Evolutionary conservation across 1,284 basidiomycete genomes (phyloP).

Genomic region (Puccinia sorghi): DNA sequence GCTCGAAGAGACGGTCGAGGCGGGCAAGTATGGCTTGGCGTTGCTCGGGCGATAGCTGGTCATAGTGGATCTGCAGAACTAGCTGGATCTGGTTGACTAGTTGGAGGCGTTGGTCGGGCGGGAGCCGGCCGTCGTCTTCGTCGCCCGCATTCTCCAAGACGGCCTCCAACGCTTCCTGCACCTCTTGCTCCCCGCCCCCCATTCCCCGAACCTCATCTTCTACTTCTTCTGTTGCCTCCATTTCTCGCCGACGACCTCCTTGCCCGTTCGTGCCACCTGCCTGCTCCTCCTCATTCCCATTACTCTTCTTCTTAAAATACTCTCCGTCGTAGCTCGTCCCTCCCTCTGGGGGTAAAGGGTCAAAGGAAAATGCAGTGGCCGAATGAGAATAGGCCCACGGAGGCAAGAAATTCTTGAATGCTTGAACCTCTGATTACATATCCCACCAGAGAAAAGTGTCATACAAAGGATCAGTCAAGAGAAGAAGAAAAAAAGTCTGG

Average conservation of each 20-base stretch:
- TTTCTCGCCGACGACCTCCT: not conserved
- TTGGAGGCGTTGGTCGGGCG: not conserved
- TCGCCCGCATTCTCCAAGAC: not conserved
- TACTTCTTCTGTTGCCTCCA: not conserved
- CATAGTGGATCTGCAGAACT: slow-evolving; percentile 48
- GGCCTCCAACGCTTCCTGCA: not conserved
- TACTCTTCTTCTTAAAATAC: slow-evolving; percentile 52
- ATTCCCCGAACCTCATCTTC: not conserved
- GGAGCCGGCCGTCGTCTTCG: not conserved
- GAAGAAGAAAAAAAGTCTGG: not conserved
- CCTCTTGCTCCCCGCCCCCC: not conserved
- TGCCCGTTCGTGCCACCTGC: not conserved
- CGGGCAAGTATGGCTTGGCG: slow-evolving; percentile 52
- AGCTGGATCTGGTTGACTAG: slow-evolving; percentile 51
- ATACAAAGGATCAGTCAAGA: too few relatives aligned
- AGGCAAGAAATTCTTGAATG: slow-evolving; percentile 53
- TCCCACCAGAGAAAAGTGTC: not conserved
- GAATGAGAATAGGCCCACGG: slow-evolving; percentile 45
- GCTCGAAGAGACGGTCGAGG: slow-evolving; percentile 9
- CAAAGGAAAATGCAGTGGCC: slow-evolving; percentile 53
- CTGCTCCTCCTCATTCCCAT: not conserved
- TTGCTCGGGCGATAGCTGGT: slow-evolving; percentile 51
- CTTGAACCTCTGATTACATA: slow-evolving; percentile 50
- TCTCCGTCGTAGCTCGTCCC: slow-evolving; percentile 53
- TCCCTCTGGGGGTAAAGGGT: slow-evolving; percentile 52